Evolutionary conservation across 352 stramenopile genomes (phyloP), one percentile per base, ranked within the genome.

Genomic region (Phytophthora lateralis): DNA sequence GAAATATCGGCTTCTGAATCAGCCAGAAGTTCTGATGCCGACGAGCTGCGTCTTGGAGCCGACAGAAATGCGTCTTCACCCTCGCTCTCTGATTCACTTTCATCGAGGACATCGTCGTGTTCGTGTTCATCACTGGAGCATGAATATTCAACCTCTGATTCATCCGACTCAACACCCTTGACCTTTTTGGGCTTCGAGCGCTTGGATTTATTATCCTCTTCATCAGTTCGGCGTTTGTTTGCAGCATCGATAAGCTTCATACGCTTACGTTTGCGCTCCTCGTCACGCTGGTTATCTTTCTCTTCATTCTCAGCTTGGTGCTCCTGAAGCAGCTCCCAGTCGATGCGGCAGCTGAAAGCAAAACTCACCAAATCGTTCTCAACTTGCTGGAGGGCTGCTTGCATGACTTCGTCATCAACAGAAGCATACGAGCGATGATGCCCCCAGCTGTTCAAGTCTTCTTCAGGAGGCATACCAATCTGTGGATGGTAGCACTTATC

Each of bases 391-490:
- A 93, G 61, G 0, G 97, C 96, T 45, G 91, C 79, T 69, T 97
- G 88, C 85, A 99, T 98, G 17, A 99, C 85, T 54, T 96, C 93
- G 66, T 99, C 97, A 51, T 99, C 97, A 14, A 98, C 93, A 15
- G 96, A 98, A 47, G 98, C 92, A 35, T 97, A 95, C 15, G 83
- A 85, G 27, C 95, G 90, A 75, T 99, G 97, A 70, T 99, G 97
- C 29, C 89, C 96, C 97, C 97, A 99, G 41, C 77, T 97, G 41
- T 98, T 97, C 64, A 99, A 87, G 69, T 99, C 97, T 73, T 99
- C 96, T 78, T 99, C 97, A 15, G 97, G 93, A 0, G 97, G 97
- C 92, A 99, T 96, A 3, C 88, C 85, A 48, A 95, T 85, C 60
- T 95, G 85, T 32, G 83, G 82, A 20, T 95, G 85, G 37, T 91